A percentile compares a stretch with the other conserved stretches of the same genome.
Evolutionary conservation across 2,329 filamentous ascomycete genomes (phyloP).

Genomic region (Coleophoma eucalyptorum): DNA sequence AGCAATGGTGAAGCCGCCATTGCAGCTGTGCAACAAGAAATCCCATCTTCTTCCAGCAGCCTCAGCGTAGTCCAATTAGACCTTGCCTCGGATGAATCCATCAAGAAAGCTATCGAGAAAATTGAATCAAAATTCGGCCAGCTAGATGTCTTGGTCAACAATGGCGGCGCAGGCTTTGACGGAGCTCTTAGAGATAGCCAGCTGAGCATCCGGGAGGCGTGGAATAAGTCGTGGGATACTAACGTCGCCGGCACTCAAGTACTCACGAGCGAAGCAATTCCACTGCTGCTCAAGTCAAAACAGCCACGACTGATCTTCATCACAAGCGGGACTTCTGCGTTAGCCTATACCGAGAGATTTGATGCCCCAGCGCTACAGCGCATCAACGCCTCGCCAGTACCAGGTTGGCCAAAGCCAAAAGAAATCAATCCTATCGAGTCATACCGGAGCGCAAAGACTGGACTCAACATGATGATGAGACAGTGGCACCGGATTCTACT

Average conservation of each 20-base stretch:
- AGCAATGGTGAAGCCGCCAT: slow-evolving; percentile 31
- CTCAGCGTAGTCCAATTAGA: slow-evolving; percentile 15
- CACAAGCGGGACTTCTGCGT: too few species aligned
- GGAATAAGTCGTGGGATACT: slow-evolving; percentile 22
- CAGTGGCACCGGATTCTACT: slow-evolving; percentile 39
- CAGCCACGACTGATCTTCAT: slow-evolving; percentile 43
- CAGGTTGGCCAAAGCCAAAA: slow-evolving; percentile 38
- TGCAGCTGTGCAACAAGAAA: slow-evolving; percentile 26
- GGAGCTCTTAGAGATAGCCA: slow-evolving; percentile 21
- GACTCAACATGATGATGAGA: slow-evolving; percentile 45
- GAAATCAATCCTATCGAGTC: slow-evolving; percentile 18
- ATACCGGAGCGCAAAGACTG: slow-evolving; percentile 40
- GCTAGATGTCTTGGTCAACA: slow-evolving; percentile 18
- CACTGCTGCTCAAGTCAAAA: slow-evolving; percentile 34
- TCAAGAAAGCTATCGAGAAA: slow-evolving; percentile 14
- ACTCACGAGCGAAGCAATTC: slow-evolving; percentile 27
- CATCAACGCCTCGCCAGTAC: too few species aligned
- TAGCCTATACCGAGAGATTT: slow-evolving; percentile 20
- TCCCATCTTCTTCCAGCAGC: slow-evolving; percentile 23
- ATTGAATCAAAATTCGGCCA: slow-evolving; percentile 9
- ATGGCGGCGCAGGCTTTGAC: slow-evolving; percentile 25
- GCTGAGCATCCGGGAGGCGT: slow-evolving; percentile 21
- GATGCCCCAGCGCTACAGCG: too few species aligned
- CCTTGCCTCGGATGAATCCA: slow-evolving; percentile 16
- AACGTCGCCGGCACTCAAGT: slow-evolving; percentile 27